Base-by-base conservation (phyloP, 192 early-diverging fungal species). In the Rhizophagus sp. region DNA sequence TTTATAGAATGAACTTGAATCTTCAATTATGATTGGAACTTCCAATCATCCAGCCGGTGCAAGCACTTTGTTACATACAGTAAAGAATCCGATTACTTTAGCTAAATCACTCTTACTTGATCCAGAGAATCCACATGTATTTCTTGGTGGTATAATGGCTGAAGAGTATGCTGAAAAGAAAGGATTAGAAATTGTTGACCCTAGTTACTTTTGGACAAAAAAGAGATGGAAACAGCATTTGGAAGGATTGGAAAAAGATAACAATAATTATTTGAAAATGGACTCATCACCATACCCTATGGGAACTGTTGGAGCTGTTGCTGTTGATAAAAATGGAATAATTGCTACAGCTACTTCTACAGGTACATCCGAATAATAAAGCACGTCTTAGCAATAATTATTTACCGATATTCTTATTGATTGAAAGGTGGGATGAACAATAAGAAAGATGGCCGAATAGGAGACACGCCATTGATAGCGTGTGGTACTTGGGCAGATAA, bases 401-500 rank as follows among this genome's bases (percentile, higher is more conserved):
- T 19, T n/a, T 24, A n/a, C 3, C 47, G 8, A 27, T 27, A n/a
- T 47, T 49, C 7, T 49, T 49, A 30, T 41, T 27, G 11, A 61
- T 47, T 22, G 33, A 13, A 68, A 79, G 78, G 87, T 49, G 87
- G 87, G 0, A 79, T 75, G 69, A 88, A 82, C 52, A 88, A 88
- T 65, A 88, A 88, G 64, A 84, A 75, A 76, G 75, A 72, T 52
- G 79, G 80, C 44, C 77, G 87, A 8, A 87, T 88, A n/a, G 87
- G 87, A 7, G 87, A 88, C 49, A 86, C 87, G 12, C 87, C 87
- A 25, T 36, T 88, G 12, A 88, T 88, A 44, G 82, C 79, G 17
- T 87, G 73, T 36, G 87, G 87, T 6, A 88, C 84, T 1, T 88
- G 85, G 75, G 87, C 85, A 24, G 87, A 88, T 67, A 85, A 87